phyloP scores from a whole-genome alignment of 2,329 filamentous ascomycete species.

The Chaetomiaceae sp. region DNA sequence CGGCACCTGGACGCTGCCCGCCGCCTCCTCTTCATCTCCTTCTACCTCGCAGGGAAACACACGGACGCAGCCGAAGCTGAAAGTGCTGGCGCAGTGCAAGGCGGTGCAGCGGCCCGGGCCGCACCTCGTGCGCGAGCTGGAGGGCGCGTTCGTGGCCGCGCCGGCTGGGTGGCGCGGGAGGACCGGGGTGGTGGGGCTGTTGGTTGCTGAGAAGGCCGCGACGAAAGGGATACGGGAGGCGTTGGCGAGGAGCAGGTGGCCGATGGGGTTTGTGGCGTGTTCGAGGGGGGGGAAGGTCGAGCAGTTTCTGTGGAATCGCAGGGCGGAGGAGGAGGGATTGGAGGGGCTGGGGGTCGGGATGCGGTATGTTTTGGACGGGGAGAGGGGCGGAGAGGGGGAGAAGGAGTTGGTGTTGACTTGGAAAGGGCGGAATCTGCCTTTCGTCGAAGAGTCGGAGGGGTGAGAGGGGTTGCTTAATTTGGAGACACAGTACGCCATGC shows the following conservation, averaged over 20 bases:
- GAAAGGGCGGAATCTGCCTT: conserved; percentile 38
- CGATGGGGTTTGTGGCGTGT: conserved; percentile 66
- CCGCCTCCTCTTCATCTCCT: conserved; percentile 5
- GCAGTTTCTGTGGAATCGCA: conserved; percentile 69
- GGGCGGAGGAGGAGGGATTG: conserved; percentile 56
- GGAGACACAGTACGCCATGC: no score
- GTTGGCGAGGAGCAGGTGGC: conserved; percentile 58
- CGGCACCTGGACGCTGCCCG: conserved; percentile 60
- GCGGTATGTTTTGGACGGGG: conserved; percentile 32
- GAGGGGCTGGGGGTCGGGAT: conserved; percentile 50
- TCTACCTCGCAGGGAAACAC: neutral
- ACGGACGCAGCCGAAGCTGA: conserved; percentile 29
- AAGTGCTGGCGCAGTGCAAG: conserved; percentile 64
- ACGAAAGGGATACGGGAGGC: conserved; percentile 75
- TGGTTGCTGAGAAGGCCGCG: conserved; percentile 63
- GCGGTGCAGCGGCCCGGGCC: conserved; percentile 50
- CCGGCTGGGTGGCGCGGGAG: conserved; percentile 63
- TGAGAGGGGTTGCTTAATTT: neutral
- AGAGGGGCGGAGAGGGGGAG: conserved; percentile 13
- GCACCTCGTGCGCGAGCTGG: conserved; percentile 63
- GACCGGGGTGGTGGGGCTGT: conserved; percentile 58
- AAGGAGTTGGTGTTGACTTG: conserved; percentile 45
- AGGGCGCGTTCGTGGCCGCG: conserved; percentile 69
- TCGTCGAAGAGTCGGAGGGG: neutral
- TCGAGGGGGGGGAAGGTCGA: conserved; percentile 49